These are phyloP conservation scores for Cystofilobasidium capitatum DNA, from an alignment of 768 basidiomycete species.

Conservation along the genomic window DNA sequence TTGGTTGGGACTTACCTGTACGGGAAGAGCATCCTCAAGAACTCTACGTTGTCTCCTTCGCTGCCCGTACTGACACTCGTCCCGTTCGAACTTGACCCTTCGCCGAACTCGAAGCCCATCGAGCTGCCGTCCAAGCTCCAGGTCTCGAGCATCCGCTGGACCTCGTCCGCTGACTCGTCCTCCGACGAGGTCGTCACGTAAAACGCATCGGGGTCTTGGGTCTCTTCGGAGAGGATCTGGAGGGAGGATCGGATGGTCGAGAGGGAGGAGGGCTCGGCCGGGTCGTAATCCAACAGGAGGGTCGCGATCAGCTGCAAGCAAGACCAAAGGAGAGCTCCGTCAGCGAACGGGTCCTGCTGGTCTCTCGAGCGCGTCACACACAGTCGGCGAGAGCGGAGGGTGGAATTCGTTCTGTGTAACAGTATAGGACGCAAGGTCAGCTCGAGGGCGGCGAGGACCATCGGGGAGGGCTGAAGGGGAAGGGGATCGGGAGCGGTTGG, in stretches of 20 bases:
- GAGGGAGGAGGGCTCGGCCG: slow-evolving; percentile 6
- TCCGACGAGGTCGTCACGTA: background rate
- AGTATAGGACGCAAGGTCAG: background rate
- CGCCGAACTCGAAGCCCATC: background rate
- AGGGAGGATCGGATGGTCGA: slow-evolving; percentile 10
- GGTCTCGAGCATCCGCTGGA: slow-evolving; percentile 5
- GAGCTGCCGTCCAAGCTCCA: slow-evolving; percentile 12
- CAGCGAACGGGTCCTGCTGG: background rate
- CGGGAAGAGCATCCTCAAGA: slow-evolving; percentile 19
- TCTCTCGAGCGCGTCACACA: background rate
- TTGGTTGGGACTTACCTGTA: slow-evolving; percentile 1
- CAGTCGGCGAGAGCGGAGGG: slow-evolving; percentile 20
- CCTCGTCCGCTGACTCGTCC: background rate
- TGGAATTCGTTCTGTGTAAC: slow-evolving; percentile 9
- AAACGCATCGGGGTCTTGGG: background rate
- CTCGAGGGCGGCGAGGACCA: too few relatives aligned
- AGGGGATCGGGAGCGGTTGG: too few relatives aligned
- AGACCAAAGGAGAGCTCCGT: background rate
- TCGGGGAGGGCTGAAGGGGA: too few relatives aligned
- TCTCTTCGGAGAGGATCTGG: slow-evolving; percentile 4
- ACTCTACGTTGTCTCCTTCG: slow-evolving; percentile 1
- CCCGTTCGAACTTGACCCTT: background rate
- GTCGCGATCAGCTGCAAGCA: slow-evolving; percentile 14
- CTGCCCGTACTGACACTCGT: background rate
- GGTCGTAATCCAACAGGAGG: slow-evolving; percentile 13